Base-by-base conservation (phyloP, 139 green algal genomes). In the Chlorella sp. region DNA sequence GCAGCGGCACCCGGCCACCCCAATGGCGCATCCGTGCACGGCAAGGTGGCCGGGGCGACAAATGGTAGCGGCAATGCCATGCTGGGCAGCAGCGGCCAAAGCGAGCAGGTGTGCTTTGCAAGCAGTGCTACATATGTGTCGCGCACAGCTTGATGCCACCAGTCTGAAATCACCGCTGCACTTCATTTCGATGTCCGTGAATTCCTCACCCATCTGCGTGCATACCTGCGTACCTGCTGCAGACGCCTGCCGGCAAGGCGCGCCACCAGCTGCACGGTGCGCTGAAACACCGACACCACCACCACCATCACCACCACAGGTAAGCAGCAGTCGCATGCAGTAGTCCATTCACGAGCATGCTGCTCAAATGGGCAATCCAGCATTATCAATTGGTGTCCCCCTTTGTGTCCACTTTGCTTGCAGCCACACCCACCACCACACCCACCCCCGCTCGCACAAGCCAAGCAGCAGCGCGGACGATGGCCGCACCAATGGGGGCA, bases 291-390 rank as follows among this genome's bases (percentile, higher is more conserved):
- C 79, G 40, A 32, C 79, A 48, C 64, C 64, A 9, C 19, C 79
- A 76, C 43, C 62, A 76, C 22, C 43, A 56, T 36, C 76, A 81
- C 34, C 73, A 80, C 16, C 74, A 80, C 74, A 76, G 36, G 69
- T 43, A 41, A 8, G 69, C 36, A 3, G 8, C 3, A 28, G 58
- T 1, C 30, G 41, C 11, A n/a, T n/a, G n/a, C n/a, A n/a, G n/a
- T n/a, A n/a, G n/a, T n/a, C n/a, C n/a, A n/a, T n/a, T n/a, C n/a
- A n/a, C n/a, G n/a, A 14, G 36, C 26, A 38, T 40, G 36, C 36
- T 2, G 34, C 11, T 30, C 36, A 41, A 36, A 14, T 26, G 22
- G 36, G 13, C 68, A n/a, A n/a, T n/a, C n/a, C n/a, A n/a, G n/a
- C n/a, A n/a, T n/a, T n/a, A n/a, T n/a, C n/a, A n/a, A n/a, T n/a